Evolutionary conservation across 1,284 basidiomycete genomes (phyloP), one percentile per base, ranked within the genome.

Genomic region (Somion occarium): DNA sequence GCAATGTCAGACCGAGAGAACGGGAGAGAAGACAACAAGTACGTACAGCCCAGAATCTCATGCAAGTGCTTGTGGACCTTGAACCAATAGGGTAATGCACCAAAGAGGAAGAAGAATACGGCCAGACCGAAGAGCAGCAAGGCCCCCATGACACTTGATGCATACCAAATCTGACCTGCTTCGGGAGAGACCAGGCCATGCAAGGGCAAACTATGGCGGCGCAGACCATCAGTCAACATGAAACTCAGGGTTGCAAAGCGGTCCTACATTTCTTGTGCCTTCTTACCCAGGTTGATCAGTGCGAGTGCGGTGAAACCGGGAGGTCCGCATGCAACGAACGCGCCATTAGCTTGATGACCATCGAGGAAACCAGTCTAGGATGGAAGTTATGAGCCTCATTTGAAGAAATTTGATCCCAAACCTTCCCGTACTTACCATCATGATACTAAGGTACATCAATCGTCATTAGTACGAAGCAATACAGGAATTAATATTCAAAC

Each of bases 231-330:
- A 52, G 37, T 11, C 37, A 27, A 24, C 18, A 44, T 41, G 54
- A 47, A 27, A 27, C 42, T 47, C 34, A 20, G 18, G 42, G 11
- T 46, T 48, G n/a, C 22, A 48, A 49, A 30, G 22, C 41, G 23
- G 43, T 12, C 20, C 51, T 58, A 75, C 75, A 75, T 74, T 24
- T 68, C 58, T 25, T 57, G 57, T 1, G 75, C 69, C 3, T 64
- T 61, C 37, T 59, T 63, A n/a, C 73, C 75, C 24, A 78, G 66
- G 50, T 73, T 74, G 56, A 78, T 69, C 20, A 76, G 62, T 1
- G 74, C 73, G 44, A 76, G 66, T 3, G 74, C 75, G 4, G 74
- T 76, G 59, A 78, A 78, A 3, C 75, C 74, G 19, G 75, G 74
- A 4, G 75, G 75, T 7, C 75, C 75, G 49, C 69, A 71, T 13